phyloP scores from a whole-genome alignment of 805 yeast genomes.

The Candida maris region DNA sequence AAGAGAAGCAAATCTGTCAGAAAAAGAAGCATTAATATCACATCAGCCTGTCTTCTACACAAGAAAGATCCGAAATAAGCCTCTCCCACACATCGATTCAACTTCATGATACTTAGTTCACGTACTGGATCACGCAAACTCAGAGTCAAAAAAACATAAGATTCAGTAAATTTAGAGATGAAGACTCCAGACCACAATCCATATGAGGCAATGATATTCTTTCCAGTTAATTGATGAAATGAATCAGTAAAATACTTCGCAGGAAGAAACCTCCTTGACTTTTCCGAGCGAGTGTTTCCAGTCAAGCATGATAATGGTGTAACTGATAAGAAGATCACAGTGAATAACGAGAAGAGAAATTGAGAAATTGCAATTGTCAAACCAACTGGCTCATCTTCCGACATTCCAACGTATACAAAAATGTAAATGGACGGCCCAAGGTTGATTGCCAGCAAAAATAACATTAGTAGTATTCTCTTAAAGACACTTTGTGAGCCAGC shows the following conservation, averaged over 20 bases:
- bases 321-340: constrained; percentile 54
- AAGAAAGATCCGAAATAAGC: constrained; percentile 45
- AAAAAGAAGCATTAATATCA: constrained; percentile 51
- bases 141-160: constrained; percentile 72
- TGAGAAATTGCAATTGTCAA: constrained; percentile 50
- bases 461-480: constrained; percentile 42
- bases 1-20: constrained; percentile 65
- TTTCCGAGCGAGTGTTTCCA: constrained; percentile 34
- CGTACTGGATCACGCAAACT: constrained; percentile 72
- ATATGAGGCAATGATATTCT: constrained; percentile 57
- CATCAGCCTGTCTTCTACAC: constrained; percentile 54
- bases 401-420: constrained; percentile 37
- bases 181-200: constrained; percentile 70
- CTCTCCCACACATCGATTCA: constrained; percentile 62
- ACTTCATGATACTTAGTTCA: constrained; percentile 55
- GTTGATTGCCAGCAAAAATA: constrained; percentile 41
- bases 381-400: constrained; percentile 32
- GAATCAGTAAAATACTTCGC: constrained; percentile 58
- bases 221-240: constrained; percentile 49
- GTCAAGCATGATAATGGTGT: constrained; percentile 61
- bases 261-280: constrained; percentile 45
- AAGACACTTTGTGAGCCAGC: constrained; percentile 64
- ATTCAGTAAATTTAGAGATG: constrained; percentile 65
- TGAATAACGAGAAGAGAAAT: constrained; percentile 49
- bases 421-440: constrained; percentile 51